Base-by-base conservation (phyloP, 2,329 filamentous ascomycete species). In the Cephalotrichum gorgonifer region DNA sequence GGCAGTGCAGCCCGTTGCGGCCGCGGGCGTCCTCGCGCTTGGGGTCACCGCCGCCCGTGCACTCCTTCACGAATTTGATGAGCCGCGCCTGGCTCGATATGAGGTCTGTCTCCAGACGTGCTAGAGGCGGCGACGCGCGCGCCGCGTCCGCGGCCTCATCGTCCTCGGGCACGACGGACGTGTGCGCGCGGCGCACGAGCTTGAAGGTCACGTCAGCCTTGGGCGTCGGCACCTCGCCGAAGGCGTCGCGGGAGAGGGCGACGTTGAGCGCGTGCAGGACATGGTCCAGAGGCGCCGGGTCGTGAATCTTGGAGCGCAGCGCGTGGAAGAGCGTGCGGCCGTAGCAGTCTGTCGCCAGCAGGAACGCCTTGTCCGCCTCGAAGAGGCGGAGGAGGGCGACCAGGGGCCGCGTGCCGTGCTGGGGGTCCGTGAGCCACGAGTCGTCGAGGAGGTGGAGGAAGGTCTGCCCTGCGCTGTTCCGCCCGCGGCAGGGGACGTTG, bases 1-100 rank as follows among this genome's bases (percentile, higher is more conserved):
- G 69, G 52, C 75, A 78, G 54, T 81, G 77, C 15, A 81, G 64
- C 8, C 71, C 76, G 52, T 81, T 81, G 22, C 75, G 71, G 5
- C 77, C 76, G 5, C 69, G 58, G 1, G 60, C 35, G 53, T 75
- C 71, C 39, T 67, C 60, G 1, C 54, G 30, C 0, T 11, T 22
- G 0, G 60, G 60, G 3, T 59, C 45, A 8, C 6, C 17, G 6
- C 15, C n/a, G 0, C 33, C 5, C 1, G 43, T 42, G 1, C 60
- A 60, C 5, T 30, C 23, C 1, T 46, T 47, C 4, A 62, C 52
- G 6, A 54, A 54, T 11, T 53, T 41, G 4, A 67, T 44, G 6
- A 49, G 31, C 7, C 41, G 27, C 14, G 48, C 42, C 12, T 54
- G 52, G 8, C 31, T 44, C 22, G 48, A 27, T 6, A 41, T 59